Percentiles rank a stretch among this genome's conserved stretches.
phyloP scores from a whole-genome alignment of 192 early-diverging fungal genomes.

The Backusella morwellensis region DNA sequence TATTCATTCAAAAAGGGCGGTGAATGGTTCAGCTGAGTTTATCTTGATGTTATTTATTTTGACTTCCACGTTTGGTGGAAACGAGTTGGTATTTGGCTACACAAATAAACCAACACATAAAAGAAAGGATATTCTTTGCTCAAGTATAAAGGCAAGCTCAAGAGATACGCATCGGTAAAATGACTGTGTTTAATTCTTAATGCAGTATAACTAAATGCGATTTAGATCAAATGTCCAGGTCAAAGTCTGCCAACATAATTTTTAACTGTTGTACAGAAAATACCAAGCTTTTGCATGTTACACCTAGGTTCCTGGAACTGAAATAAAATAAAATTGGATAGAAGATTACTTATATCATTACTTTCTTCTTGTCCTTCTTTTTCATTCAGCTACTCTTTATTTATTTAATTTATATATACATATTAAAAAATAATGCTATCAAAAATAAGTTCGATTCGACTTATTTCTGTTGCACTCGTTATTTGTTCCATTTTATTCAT shows the following conservation, averaged over 20 bases:
- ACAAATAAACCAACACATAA: not conserved
- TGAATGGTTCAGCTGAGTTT: conserved; percentile 3
- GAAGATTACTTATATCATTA: too few species aligned
- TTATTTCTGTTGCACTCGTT: conserved; percentile 7
- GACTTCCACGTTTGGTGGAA: not conserved
- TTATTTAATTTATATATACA: not conserved
- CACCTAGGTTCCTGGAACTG: not conserved
- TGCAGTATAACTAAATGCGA: too few species aligned
- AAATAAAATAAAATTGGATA: not conserved
- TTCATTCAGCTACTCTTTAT: not conserved
- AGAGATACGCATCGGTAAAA: too few species aligned
- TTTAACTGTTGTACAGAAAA: not conserved
- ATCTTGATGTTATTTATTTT: not conserved
- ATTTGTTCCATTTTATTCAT: not conserved
- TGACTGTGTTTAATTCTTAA: too few species aligned
- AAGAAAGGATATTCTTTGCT: not conserved
- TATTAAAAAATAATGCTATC: not conserved
- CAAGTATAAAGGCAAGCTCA: not conserved
- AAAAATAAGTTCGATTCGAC: not conserved
- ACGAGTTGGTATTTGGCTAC: not conserved
- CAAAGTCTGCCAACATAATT: not conserved
- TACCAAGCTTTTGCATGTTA: conserved; percentile 3
- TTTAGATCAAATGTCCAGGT: too few species aligned
- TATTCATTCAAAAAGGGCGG: not conserved
- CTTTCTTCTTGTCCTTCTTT: not conserved